phyloP scores from a whole-genome alignment of 164 flowering plant genomes.

The Dillenia turbinata region DNA sequence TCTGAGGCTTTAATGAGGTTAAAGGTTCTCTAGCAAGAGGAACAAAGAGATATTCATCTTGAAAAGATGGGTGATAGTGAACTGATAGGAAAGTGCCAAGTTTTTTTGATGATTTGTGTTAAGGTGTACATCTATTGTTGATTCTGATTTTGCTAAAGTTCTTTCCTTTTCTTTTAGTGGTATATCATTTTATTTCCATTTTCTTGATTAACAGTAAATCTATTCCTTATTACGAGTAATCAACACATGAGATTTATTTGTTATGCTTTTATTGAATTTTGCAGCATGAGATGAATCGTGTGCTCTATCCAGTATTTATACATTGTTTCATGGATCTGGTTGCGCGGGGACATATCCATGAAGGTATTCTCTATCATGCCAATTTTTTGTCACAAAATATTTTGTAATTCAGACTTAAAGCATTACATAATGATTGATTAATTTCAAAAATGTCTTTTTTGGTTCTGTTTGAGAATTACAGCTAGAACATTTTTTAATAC shows the following conservation, averaged over 20 bases:
- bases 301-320: constrained; percentile 91
- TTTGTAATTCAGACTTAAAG: background rate
- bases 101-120: too few species aligned
- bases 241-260: background rate
- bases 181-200: too few species aligned
- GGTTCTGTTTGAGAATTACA: constrained; percentile 15
- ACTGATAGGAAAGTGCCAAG: too few species aligned
- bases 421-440: background rate
- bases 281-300: constrained; percentile 96
- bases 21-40: too few species aligned
- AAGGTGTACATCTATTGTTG: too few species aligned
- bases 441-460: background rate
- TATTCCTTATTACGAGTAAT: too few species aligned
- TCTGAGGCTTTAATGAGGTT: too few species aligned
- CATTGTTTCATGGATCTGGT: constrained; percentile 98
- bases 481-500: constrained; percentile 80
- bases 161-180: too few species aligned
- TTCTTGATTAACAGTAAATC: too few species aligned
- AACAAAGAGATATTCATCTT: too few species aligned
- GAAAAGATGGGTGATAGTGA: too few species aligned
- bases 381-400: background rate
- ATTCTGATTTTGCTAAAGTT: too few species aligned
- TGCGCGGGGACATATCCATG: constrained; percentile 77
- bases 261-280: constrained; percentile 5
- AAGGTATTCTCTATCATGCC: constrained; percentile 43